Base-by-base conservation (phyloP, 108 stramenopile species). In the Licmophora abbreviata region DNA sequence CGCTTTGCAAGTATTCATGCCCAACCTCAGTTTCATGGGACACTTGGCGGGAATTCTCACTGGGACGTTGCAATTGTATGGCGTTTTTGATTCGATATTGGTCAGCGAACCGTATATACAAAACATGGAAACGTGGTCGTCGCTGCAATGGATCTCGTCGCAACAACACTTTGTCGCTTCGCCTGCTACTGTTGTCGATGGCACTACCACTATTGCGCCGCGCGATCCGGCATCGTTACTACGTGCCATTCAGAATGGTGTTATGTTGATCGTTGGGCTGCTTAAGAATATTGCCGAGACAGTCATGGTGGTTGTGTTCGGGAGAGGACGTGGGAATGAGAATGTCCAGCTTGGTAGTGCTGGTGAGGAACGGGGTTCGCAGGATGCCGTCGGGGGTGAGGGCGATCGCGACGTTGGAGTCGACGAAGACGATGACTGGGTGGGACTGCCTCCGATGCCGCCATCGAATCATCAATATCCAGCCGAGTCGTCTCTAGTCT, bases 1-100 rank as follows among this genome's bases (percentile, higher is more conserved):
- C 25, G 55, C 62, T 0, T 42, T 92, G 42, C 85, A 92, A 55
- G 33, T 92, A 17, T 51, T 92, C 56, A 79, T 92, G 78, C 89
- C 89, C 0, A 74, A 81, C 68, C 74, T 68, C 41, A 48, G 45
- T 29, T 81, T 85, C 34, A 23, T 80, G 23, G 88, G 88, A 18
- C 88, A 89, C 57, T 60, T 89, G 27, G 63, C 74, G 1, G 88
- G 88, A 30, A 85, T 89, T 53, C 25, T 85, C 3, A 51, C 77
- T 3, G 88, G 88, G 0, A 73, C 63, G 28, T 31, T 83, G 46
- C 71, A 88, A 55, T 69, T 54, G 7, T 61, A 69, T 59, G 82
- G 79, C 17, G 42, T 43, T 0, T 48, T 79, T 1, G 63, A 77
- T 29, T 34, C 50, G 0, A 31, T 73, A 9, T 71, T 63, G 49